These are phyloP conservation scores for Chiua virens DNA, from an alignment of 768 basidiomycete species.

Conservation along the genomic window DNA sequence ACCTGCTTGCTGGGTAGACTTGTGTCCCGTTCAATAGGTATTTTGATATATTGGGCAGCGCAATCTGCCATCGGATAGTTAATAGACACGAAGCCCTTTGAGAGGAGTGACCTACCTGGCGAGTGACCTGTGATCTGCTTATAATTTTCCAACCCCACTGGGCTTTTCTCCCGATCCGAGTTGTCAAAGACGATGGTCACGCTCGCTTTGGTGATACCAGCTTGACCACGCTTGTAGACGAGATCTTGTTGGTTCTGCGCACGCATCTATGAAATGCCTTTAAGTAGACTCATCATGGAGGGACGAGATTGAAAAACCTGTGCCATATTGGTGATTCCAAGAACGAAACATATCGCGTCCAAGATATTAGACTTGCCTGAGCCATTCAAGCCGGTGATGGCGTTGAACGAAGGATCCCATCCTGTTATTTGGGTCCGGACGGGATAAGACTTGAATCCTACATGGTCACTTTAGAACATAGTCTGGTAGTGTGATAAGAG, in stretches of 20 bases:
- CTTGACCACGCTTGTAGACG: constrained; percentile 98
- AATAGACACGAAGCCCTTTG: not conserved
- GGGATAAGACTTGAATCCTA: constrained; percentile 98
- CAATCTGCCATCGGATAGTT: constrained; percentile 57
- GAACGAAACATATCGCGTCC: constrained; percentile 98
- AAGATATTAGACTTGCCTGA: constrained; percentile 99
- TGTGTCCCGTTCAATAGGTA: constrained; percentile 97
- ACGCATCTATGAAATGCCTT: constrained; percentile 62
- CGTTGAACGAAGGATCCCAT: constrained; percentile 98
- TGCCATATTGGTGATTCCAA: constrained; percentile 97
- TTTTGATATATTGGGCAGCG: constrained; percentile 90
- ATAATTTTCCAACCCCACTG: constrained; percentile 74
- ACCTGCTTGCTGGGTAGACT: constrained; percentile 80
- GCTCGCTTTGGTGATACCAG: constrained; percentile 94
- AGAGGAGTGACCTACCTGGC: constrained; percentile 64
- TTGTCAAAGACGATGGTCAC: constrained; percentile 99
- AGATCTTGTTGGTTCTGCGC: constrained; percentile 95
- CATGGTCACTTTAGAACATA: not conserved
- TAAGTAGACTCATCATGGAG: not conserved
- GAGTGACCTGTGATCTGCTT: constrained; percentile 95
- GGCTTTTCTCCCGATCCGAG: constrained; percentile 81
- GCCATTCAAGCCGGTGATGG: constrained; percentile 94
- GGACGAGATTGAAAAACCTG: constrained; percentile 48
- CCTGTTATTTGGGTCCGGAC: constrained; percentile 94
- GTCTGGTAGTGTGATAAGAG: not conserved